Percentiles rank a stretch among this genome's conserved stretches.
Evolutionary conservation across 257 asterid genomes (phyloP).

Genomic region (Echites panduratus): DNA sequence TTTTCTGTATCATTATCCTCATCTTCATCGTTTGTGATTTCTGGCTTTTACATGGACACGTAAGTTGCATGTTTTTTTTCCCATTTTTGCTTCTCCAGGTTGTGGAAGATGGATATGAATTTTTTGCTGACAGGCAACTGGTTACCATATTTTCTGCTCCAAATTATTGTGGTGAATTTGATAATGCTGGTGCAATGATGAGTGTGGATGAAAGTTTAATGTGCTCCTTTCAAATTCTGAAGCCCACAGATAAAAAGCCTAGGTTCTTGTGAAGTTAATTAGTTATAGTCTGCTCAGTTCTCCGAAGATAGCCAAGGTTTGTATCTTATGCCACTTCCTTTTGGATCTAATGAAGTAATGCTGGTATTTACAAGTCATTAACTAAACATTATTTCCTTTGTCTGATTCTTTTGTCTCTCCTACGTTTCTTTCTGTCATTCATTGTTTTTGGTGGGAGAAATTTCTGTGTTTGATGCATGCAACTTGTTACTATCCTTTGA

Average conservation of each 20-base stretch:
- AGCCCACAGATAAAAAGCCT: conserved; percentile 50
- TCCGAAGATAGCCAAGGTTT: conserved; percentile 21
- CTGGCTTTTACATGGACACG: conserved; percentile 10
- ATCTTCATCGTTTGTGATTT: conserved; percentile 9
- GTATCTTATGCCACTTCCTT: conserved; percentile 5
- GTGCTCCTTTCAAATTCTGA: conserved; percentile 86
- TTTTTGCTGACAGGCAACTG: conserved; percentile 76
- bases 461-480: neutral
- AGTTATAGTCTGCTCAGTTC: conserved; percentile 3
- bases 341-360: neutral
- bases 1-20: neutral
- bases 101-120: conserved; percentile 84
- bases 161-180: conserved; percentile 78
- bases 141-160: conserved; percentile 86
- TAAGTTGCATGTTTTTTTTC: neutral
- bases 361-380: neutral
- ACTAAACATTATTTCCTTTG: neutral
- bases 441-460: neutral
- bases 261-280: conserved; percentile 24
- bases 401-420: neutral
- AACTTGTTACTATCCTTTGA: neutral
- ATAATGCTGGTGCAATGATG: conserved; percentile 89
- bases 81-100: conserved; percentile 36
- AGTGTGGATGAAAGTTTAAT: conserved; percentile 79
- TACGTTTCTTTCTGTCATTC: neutral